These are phyloP conservation scores for Russula foetens DNA, from an alignment of 768 basidiomycete genomes.

Conservation along the genomic window DNA sequence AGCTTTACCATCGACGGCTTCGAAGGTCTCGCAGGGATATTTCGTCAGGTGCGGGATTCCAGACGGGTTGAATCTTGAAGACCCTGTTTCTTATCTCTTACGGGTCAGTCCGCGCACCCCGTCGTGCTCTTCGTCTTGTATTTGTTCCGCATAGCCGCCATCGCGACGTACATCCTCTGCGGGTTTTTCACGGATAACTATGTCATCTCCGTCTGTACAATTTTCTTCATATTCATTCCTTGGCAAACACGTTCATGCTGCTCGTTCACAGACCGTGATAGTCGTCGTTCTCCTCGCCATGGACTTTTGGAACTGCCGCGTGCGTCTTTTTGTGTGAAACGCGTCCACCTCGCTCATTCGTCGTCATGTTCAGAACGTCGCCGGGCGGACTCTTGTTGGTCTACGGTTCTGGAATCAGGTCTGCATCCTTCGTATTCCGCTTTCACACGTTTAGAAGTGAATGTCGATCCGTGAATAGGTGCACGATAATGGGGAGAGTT, in stretches of 20 bases:
- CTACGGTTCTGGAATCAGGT: conserved; percentile 97
- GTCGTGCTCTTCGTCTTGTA: conserved; percentile 81
- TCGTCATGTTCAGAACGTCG: conserved; percentile 59
- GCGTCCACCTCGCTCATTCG: background rate
- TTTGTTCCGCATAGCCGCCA: conserved; percentile 81
- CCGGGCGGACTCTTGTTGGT: conserved; percentile 89
- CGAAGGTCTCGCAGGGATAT: conserved; percentile 63
- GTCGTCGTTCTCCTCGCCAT: conserved; percentile 92
- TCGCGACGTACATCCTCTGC: conserved; percentile 87
- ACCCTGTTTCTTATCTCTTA: background rate
- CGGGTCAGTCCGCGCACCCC: conserved; percentile 64
- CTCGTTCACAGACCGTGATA: conserved; percentile 55
- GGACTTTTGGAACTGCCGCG: conserved; percentile 98
- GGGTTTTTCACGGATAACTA: conserved; percentile 87
- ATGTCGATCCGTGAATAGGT: conserved; percentile 40
- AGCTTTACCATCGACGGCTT: no score
- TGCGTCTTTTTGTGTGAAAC: conserved; percentile 30
- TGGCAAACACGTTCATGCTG: background rate
- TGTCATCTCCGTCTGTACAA: conserved; percentile 72
- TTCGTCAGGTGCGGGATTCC: conserved; percentile 50
- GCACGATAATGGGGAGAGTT: conserved; percentile 91
- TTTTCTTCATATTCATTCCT: background rate
- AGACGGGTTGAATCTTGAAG: background rate
- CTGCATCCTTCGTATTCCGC: background rate
- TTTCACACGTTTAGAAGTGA: conserved; percentile 23